A percentile compares a stretch with the other conserved stretches of the same genome.
Evolutionary conservation across 2,329 filamentous ascomycete genomes (phyloP).

Genomic region (Pezicula radicicola): DNA sequence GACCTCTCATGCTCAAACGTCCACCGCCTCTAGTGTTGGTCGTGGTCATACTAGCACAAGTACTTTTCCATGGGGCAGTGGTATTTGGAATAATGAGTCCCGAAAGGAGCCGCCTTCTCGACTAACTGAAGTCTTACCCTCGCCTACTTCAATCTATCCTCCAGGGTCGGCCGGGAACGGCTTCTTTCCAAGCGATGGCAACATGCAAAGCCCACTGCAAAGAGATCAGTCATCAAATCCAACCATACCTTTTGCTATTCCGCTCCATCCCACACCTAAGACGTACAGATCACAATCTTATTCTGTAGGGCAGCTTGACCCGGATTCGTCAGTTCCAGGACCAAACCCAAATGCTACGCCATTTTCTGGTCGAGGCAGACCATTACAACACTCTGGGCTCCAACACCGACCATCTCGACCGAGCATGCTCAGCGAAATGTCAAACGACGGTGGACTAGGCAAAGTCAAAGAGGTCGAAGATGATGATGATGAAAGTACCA

Average conservation of each 20-base stretch:
- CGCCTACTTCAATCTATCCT: constrained; percentile 60
- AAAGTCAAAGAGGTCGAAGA: constrained; percentile 71
- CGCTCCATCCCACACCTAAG: constrained; percentile 85
- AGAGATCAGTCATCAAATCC: constrained; percentile 52
- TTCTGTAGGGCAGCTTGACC: constrained; percentile 86
- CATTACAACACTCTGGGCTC: constrained; percentile 61
- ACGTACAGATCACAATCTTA: constrained; percentile 95
- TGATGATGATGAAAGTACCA: constrained; percentile 56
- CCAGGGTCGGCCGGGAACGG: constrained; percentile 35
- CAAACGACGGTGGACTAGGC: constrained; percentile 59
- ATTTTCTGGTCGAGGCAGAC: constrained; percentile 25
- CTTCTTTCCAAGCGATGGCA: constrained; percentile 43
- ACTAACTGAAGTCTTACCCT: constrained; percentile 71
- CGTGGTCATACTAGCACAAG: constrained; percentile 40
- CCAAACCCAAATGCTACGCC: constrained; percentile 16
- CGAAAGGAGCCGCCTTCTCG: constrained; percentile 75
- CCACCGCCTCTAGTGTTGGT: constrained; percentile 35
- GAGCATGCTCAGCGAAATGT: constrained; percentile 73
- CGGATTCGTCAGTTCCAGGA: constrained; percentile 43
- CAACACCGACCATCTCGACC: constrained; percentile 80
- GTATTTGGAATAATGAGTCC: constrained; percentile 76
- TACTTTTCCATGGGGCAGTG: constrained; percentile 70
- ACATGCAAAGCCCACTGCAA: constrained; percentile 46
- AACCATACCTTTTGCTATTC: constrained; percentile 83
- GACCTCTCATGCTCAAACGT: constrained; percentile 47